These are phyloP conservation scores for Kregervanrija pseudodelftensis DNA, from an alignment of 805 yeast species.

Conservation along the genomic window DNA sequence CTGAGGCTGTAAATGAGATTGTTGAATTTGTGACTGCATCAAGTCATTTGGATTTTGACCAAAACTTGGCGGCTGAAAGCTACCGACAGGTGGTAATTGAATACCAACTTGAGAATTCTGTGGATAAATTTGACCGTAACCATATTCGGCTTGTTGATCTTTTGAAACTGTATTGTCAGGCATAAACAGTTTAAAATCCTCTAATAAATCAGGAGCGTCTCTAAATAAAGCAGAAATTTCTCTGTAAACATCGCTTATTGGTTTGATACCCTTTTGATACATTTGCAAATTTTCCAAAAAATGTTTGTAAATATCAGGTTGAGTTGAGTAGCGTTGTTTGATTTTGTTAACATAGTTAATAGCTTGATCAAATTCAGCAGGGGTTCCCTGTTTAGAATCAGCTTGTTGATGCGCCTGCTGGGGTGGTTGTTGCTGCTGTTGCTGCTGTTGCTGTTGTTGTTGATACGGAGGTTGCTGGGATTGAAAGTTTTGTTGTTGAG, in stretches of 20 bases:
- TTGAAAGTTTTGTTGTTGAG: background rate
- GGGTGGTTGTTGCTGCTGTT: slow-evolving; percentile 14
- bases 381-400: slow-evolving; percentile 40
- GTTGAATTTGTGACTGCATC: slow-evolving; percentile 7
- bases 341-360: slow-evolving; percentile 94
- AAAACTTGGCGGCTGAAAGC: slow-evolving; percentile 62
- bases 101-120: slow-evolving; percentile 22
- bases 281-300: slow-evolving; percentile 93
- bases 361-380: slow-evolving; percentile 95
- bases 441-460: slow-evolving; percentile 4
- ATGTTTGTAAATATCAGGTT: slow-evolving; percentile 93
- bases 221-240: slow-evolving; percentile 86
- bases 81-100: slow-evolving; percentile 85
- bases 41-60: slow-evolving; percentile 15
- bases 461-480: slow-evolving; percentile 1
- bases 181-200: slow-evolving; percentile 90
- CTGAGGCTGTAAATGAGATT: background rate
- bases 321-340: slow-evolving; percentile 85
- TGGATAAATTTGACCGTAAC: slow-evolving; percentile 11
- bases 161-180: slow-evolving; percentile 58
- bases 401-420: slow-evolving; percentile 13
- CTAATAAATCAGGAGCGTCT: slow-evolving; percentile 89
- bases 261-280: slow-evolving; percentile 92
- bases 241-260: slow-evolving; percentile 90
- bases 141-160: slow-evolving; percentile 20